Percentiles rank a stretch among this genome's conserved stretches.
Evolutionary conservation across 257 asterid species (phyloP).

Genomic region (Solanum pennellii): DNA sequence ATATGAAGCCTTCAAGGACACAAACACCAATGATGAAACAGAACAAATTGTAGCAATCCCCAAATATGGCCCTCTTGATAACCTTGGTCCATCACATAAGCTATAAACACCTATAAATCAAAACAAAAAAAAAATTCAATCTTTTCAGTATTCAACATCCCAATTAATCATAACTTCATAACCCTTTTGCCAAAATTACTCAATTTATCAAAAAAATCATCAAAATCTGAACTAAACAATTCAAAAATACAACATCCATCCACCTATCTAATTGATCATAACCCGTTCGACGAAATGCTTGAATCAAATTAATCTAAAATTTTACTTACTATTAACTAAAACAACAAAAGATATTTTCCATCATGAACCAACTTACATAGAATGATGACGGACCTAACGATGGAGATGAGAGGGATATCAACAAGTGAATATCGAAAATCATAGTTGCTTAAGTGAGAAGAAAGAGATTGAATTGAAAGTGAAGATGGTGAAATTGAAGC

Average conservation of each 20-base stretch:
- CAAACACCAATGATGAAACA: slow-evolving; percentile 64
- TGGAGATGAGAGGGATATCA: slow-evolving; percentile 79
- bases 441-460: slow-evolving; percentile 40
- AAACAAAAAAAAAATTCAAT: background rate
- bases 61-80: slow-evolving; percentile 80
- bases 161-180: background rate
- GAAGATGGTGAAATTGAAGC: slow-evolving; percentile 42
- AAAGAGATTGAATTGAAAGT: slow-evolving; percentile 20
- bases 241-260: background rate
- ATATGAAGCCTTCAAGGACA: slow-evolving; percentile 66
- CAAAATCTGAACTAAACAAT: background rate
- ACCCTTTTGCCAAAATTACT: background rate
- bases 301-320: background rate
- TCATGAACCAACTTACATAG: slow-evolving; percentile 37
- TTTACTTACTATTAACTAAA: background rate
- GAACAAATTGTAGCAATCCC: slow-evolving; percentile 68
- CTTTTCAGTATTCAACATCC: background rate
- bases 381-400: slow-evolving; percentile 71
- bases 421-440: slow-evolving; percentile 81
- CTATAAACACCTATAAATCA: slow-evolving; percentile 61
- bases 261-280: background rate
- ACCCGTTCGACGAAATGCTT: background rate
- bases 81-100: slow-evolving; percentile 81
- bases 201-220: background rate
- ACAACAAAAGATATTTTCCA: background rate